These are phyloP conservation scores for Fomitopsis serialis DNA, from an alignment of 768 basidiomycete species.

Conservation along the genomic window DNA sequence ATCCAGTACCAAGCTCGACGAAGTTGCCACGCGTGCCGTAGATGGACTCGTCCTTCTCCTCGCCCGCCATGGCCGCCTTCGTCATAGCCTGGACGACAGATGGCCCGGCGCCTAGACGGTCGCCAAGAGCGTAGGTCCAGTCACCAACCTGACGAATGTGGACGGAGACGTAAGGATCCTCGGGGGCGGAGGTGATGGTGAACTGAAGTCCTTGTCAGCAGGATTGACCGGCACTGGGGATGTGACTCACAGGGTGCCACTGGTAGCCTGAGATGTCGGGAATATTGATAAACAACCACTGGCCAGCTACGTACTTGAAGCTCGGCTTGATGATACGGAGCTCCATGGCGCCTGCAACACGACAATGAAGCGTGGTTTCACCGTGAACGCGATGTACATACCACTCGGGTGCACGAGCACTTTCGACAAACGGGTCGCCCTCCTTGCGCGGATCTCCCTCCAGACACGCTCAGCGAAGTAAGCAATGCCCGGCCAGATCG, in stretches of 20 bases:
- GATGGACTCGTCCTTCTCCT: conserved; percentile 51
- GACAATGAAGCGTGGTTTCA: background rate
- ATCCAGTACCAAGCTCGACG: conserved; percentile 64
- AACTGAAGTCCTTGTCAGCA: conserved; percentile 45
- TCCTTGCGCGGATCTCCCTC: conserved; percentile 77
- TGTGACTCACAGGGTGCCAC: conserved; percentile 88
- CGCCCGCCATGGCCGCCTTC: conserved; percentile 69
- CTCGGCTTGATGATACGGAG: conserved; percentile 87
- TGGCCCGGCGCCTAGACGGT: conserved; percentile 79
- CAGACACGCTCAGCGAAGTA: conserved; percentile 87
- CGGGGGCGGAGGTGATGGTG: conserved; percentile 92
- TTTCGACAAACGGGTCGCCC: conserved; percentile 73
- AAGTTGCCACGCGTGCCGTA: conserved; percentile 65
- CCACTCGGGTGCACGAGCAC: conserved; percentile 88
- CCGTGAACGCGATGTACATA: conserved; percentile 26
- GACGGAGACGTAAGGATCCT: conserved; percentile 87
- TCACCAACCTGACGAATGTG: conserved; percentile 95
- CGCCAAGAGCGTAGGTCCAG: conserved; percentile 78
- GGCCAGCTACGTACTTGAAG: conserved; percentile 87
- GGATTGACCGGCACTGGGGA: background rate
- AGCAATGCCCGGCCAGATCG: conserved; percentile 85
- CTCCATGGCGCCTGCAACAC: conserved; percentile 74
- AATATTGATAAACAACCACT: conserved; percentile 88
- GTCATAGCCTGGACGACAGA: conserved; percentile 76
- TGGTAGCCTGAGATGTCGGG: conserved; percentile 81